Base-by-base conservation (phyloP, 208 protist species). In the Acanthamoeba castellanii region DNA sequence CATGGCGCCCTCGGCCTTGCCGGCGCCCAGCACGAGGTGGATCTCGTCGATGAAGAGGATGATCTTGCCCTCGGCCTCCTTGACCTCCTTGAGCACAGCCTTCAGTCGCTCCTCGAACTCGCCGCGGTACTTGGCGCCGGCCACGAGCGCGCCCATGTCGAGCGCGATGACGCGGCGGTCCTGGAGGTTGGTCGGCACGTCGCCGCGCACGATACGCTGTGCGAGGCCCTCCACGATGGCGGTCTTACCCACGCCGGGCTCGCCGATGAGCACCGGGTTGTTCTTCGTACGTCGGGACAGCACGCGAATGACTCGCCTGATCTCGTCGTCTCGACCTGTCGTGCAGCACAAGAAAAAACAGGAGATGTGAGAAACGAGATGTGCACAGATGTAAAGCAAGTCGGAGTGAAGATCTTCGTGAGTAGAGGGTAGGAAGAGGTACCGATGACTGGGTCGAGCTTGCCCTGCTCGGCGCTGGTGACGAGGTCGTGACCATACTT, bases 1-100 rank as follows among this genome's bases (percentile, higher is more conserved):
- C 95, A 97, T 96, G 3, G 97, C 78, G 94, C 97, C 97, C 45
- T 98, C 97, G 27, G 82, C 37, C 82, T 59, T 55, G 57, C 97
- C 99, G 27, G 99, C 99, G 64, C 99, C 99, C 16, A 99, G 96
- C 6, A 99, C 96, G 14, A 98, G 98, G 97, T 99, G 99, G 76
- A 99, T 98, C 97, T 99, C 99, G 96, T 99, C 99, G 97, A 99
- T 99, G 97, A 99, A 99, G 55, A 99, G 97, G 76, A 99, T 99
- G 87, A 99, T 97, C 85, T 98, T 97, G 32, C 99, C 99, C 30
- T 99, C 96, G 4, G 98, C 96, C 18, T 99, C 98, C 88, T 98
- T 98, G 8, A 99, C 99, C 94, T 99, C 99, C 93, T 99, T 99
- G 32, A 99, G 97, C 25, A 99, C 98, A 0, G 98, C 98, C 98